phyloP scores from a whole-genome alignment of 2,329 filamentous ascomycete genomes.

The Diplocarpon mali region DNA sequence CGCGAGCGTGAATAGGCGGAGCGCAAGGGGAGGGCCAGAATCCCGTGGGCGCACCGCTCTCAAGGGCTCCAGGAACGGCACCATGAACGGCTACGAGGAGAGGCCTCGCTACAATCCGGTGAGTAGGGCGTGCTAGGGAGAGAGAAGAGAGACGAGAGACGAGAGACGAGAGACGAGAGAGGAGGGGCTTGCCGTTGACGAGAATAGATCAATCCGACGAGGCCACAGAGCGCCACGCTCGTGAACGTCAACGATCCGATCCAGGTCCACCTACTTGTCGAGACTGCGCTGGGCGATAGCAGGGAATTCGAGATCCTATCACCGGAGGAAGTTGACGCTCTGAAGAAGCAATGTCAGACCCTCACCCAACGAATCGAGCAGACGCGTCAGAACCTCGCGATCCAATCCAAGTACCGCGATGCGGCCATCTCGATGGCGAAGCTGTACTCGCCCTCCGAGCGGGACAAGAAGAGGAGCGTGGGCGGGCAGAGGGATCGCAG shows the following conservation, averaged over 20 bases:
- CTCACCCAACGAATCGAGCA: conserved; percentile 71
- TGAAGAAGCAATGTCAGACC: conserved; percentile 76
- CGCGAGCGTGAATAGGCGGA: conserved; percentile 1
- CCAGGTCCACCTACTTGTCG: conserved; percentile 81
- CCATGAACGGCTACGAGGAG: conserved; percentile 43
- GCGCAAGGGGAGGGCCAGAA: conserved; percentile 10
- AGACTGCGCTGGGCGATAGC: conserved; percentile 86
- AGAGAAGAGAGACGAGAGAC: background rate
- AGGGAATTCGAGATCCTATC: conserved; percentile 75
- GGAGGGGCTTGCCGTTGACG: conserved; percentile 8
- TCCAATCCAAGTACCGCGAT: conserved; percentile 91
- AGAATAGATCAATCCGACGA: conserved; percentile 38
- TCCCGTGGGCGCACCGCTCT: conserved; percentile 40
- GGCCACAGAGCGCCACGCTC: conserved; percentile 43
- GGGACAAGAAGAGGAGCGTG: conserved; percentile 36
- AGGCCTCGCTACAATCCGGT: conserved; percentile 47
- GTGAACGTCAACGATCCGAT: conserved; percentile 61
- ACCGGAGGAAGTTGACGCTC: conserved; percentile 78
- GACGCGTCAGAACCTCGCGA: conserved; percentile 68
- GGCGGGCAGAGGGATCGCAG: conserved; percentile 37
- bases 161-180: background rate
- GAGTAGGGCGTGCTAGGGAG: conserved; percentile 15
- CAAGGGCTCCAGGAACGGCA: conserved; percentile 48
- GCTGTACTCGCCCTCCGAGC: conserved; percentile 56
- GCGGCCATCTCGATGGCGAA: conserved; percentile 78